Conservation (phyloP, 2,329 filamentous ascomycete genomes). For the Zasmidium citrigriseum region DNA sequence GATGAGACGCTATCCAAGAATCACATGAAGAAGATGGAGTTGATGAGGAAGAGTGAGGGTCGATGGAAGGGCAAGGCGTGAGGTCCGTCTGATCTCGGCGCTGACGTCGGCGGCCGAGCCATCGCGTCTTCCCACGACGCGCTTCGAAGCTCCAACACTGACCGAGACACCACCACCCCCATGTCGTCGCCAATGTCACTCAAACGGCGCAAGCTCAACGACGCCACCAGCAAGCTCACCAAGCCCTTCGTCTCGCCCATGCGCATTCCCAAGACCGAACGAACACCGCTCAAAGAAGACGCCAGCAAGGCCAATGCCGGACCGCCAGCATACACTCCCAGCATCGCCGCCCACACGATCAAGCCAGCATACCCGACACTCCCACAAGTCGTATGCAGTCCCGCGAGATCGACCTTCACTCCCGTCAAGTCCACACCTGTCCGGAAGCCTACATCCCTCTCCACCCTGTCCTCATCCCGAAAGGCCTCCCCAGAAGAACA, state of each 20-base stretch:
- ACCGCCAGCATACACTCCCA: constrained; percentile 27
- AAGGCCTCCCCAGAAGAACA: constrained; percentile 28
- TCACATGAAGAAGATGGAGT: too few relatives aligned
- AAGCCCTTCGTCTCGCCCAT: constrained; percentile 75
- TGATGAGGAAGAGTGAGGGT: not conserved
- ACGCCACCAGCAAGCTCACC: constrained; percentile 59
- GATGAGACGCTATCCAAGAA: too few relatives aligned
- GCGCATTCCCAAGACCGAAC: constrained; percentile 44
- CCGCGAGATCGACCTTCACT: constrained; percentile 4
- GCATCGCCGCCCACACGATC: constrained; percentile 33
- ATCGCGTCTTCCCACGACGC: not conserved
- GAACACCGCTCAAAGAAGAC: constrained; percentile 18
- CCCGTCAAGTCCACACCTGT: constrained; percentile 27
- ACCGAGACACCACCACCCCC: not conserved
- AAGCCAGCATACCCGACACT: constrained; percentile 8
- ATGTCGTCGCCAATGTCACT: constrained; percentile 24
- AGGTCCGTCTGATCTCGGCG: not conserved
- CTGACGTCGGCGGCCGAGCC: not conserved
- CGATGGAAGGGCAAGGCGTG: not conserved
- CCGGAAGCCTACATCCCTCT: constrained; percentile 39
- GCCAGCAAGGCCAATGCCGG: constrained; percentile 16
- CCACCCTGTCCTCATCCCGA: constrained; percentile 12
- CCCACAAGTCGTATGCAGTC: too few relatives aligned
- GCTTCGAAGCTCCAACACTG: not conserved
- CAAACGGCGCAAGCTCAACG: constrained; percentile 66